Base-by-base conservation (phyloP, 441 rosid species). In the Eruca vesicaria region DNA sequence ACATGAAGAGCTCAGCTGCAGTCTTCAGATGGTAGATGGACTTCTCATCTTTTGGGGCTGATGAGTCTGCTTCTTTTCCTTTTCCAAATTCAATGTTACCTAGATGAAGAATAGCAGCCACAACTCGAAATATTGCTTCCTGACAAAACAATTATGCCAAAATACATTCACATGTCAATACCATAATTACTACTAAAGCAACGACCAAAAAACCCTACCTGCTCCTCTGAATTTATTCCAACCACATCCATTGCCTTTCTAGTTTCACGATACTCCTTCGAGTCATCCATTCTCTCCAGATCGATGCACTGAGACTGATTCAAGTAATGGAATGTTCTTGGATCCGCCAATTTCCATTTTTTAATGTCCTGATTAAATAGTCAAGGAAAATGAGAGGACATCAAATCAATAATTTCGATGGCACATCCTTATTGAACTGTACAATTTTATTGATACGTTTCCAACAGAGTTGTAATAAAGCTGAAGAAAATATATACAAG, bases 211-310 rank as follows among this genome's bases (percentile, higher is more conserved):
- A 64, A 11, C 11, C 8, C 50, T 81, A 95, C 99, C 98, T 95
- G 99, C 82, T 95, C 97, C 41, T 87, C 88, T 69, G 89, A 76
- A 83, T 86, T 84, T 73, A 95, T 95, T 75, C 99, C 99, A 74
- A 95, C 98, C 81, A 93, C 73, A 71, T 93, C 98, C 99, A 95
- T 93, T 36, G 99, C 99, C 82, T 80, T 87, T 81, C 93, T 89
- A 36, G 99, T 95, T 70, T 85, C 95, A 64, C 61, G 35, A 63
- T 95, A 93, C 67, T 95, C 98, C 89, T 93, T 84, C 3, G 91
- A 80, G 81, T 93, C 98, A 87, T 93, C 91, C 82, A 93, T 57
- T 33, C 90, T 92, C 68, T 91, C 98, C 84, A 95, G 86, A 32
- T 87, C 87, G 67, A 73, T 91, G 91, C 98, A 96, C 80, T 91